Conservation (phyloP, 1,284 basidiomycete genomes). For the Ustilago esculenta region DNA sequence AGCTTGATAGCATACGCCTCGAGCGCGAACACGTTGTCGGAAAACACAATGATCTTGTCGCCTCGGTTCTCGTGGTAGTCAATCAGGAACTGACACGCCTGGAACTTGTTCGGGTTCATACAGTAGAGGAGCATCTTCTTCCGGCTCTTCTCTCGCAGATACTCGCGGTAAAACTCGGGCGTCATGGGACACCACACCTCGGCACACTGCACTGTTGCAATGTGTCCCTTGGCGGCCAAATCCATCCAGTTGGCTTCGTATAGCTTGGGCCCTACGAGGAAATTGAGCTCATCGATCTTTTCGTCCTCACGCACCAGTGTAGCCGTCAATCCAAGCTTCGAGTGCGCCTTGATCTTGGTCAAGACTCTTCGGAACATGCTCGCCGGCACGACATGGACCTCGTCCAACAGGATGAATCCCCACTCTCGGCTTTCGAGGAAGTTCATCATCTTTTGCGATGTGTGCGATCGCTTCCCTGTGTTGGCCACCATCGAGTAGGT, state of each 20-base stretch:
- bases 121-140: slow-evolving; percentile 97
- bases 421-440: slow-evolving; percentile 66
- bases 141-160: slow-evolving; percentile 88
- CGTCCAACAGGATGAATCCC: slow-evolving; percentile 66
- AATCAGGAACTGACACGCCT: slow-evolving; percentile 98
- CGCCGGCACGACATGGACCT: slow-evolving; percentile 67
- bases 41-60: slow-evolving; percentile 99
- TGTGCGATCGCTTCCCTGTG: slow-evolving; percentile 65
- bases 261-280: slow-evolving; percentile 98
- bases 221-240: slow-evolving; percentile 97
- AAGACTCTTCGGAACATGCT: slow-evolving; percentile 67
- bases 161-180: slow-evolving; percentile 99
- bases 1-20: slow-evolving; percentile 97
- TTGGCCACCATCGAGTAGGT: slow-evolving; percentile 68
- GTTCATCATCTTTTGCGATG: slow-evolving; percentile 68
- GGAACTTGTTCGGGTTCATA: slow-evolving; percentile 99
- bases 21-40: slow-evolving; percentile 95
- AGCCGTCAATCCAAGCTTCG: slow-evolving; percentile 69
- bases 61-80: slow-evolving; percentile 97
- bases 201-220: slow-evolving; percentile 94
- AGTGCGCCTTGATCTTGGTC: slow-evolving; percentile 67
- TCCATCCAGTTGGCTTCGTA: slow-evolving; percentile 99
- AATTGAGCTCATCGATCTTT: slow-evolving; percentile 97
- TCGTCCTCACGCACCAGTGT: slow-evolving; percentile 99
- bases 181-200: slow-evolving; percentile 99